phyloP scores from a whole-genome alignment of 2,329 filamentous ascomycete species.

The Microdochium trichocladiopsis region DNA sequence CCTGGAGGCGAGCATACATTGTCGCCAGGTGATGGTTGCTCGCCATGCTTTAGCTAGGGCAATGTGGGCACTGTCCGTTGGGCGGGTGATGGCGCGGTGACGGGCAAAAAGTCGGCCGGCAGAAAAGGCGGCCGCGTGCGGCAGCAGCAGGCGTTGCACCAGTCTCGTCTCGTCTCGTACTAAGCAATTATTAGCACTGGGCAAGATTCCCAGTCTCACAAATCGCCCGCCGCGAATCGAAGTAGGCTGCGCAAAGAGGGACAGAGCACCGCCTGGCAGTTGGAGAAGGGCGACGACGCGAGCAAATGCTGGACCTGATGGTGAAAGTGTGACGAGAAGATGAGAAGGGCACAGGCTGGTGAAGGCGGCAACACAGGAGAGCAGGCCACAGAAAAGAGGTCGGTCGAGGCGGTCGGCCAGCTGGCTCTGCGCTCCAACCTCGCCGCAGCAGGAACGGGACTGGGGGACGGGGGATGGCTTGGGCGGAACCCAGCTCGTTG shows the following conservation, averaged over 20 bases:
- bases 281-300: no score
- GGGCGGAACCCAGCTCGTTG: not conserved
- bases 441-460: not conserved
- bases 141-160: not conserved
- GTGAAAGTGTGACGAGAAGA: not conserved
- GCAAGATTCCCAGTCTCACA: no score
- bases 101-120: not conserved
- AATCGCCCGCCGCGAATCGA: no score
- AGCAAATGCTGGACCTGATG: no score
- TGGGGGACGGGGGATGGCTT: not conserved
- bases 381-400: not conserved
- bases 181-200: no score
- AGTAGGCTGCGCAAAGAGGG: no score
- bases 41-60: constrained; percentile 15
- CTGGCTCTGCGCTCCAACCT: not conserved
- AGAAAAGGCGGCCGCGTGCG: not conserved
- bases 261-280: no score
- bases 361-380: not conserved
- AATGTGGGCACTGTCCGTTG: not conserved
- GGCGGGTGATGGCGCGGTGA: not conserved
- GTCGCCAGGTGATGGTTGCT: constrained; percentile 29
- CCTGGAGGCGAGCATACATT: constrained; percentile 29
- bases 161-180: no score
- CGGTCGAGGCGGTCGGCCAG: not conserved
- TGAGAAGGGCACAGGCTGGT: not conserved